Base-by-base conservation (phyloP, 2,329 filamentous ascomycete genomes). In the Pseudogymnoascus verrucosus region DNA sequence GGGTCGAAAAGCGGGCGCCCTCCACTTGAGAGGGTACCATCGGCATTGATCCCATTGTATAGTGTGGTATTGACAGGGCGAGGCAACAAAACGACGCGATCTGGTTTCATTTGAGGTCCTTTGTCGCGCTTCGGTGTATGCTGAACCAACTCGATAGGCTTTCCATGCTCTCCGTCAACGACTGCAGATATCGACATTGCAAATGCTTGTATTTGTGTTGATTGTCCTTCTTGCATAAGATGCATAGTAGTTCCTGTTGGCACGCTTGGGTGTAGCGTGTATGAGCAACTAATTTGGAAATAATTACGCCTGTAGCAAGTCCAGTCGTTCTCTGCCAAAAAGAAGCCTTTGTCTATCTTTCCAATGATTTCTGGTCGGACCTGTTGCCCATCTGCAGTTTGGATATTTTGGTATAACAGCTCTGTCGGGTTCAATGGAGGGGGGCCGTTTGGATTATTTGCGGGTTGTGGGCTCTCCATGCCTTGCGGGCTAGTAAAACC, bases 251-350 rank as follows among this genome's bases (percentile, higher is more conserved):
- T 37, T 72, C 76, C 68, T 79, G 74, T 70, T 67, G 71, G 69
- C 68, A 76, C 62, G 73, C 72, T 60, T 75, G 77, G 79, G 75
- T 82, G 23, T 16, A 90, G 78, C 7, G 80, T 80, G 71, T 85
- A 90, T 2, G 82, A 85, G 69, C 86, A 88, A 36, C 82, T 83
- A 4, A 90, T 82, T 0, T 85, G 82, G 69, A 90, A 89, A 74
- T 90, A 90, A 70, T 90, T 90, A 62, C 88, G 79, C 44, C 88
- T 80, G 71, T 90, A 90, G 75, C 88, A 90, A 1, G 88, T 90
- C 88, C 88, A 90, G 67, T 88, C 86, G 6, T 80, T 77, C 65
- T 89, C 87, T 1, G 77, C 78, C 61, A 80, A 77, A 71, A 90
- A 89, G 74, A 90, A 89, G 0, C 87, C 87, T 69, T 89, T 89